Conservation (phyloP, 352 stramenopile species). For the Pythium aristosporum region DNA sequence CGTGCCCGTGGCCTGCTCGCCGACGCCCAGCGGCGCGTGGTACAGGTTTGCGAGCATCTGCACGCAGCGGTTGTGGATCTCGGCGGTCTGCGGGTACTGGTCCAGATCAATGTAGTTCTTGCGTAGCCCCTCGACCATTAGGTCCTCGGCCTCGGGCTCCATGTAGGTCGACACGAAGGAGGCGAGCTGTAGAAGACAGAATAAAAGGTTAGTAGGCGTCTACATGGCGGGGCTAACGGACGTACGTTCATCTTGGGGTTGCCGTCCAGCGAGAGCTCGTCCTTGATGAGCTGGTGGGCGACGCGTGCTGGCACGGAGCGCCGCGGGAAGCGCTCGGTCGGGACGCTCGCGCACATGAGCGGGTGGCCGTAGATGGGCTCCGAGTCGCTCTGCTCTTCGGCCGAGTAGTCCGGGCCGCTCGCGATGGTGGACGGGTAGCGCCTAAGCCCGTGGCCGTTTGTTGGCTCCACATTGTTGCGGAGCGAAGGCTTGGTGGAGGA, state of each 20-base stretch:
- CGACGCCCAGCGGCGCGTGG: conserved; percentile 62
- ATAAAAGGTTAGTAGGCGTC: not conserved
- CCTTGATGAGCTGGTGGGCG: conserved; percentile 87
- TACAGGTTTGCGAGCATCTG: conserved; percentile 92
- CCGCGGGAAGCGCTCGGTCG: conserved; percentile 61
- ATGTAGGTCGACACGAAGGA: conserved; percentile 93
- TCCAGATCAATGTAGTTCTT: conserved; percentile 94
- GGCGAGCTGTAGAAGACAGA: conserved; percentile 43
- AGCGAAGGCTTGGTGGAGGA: conserved; percentile 5
- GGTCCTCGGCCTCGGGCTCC: conserved; percentile 88
- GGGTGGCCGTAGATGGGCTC: conserved; percentile 82
- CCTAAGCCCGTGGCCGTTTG: conserved; percentile 1
- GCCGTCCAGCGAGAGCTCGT: conserved; percentile 87
- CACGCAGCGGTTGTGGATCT: conserved; percentile 93
- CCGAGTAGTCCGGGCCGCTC: conserved; percentile 26
- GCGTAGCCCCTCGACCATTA: conserved; percentile 84
- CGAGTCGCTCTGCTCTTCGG: conserved; percentile 32
- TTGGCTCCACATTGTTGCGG: conserved; percentile 17
- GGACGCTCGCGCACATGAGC: conserved; percentile 70
- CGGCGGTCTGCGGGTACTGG: conserved; percentile 91
- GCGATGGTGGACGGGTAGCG: conserved; percentile 2
- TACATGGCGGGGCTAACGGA: not conserved
- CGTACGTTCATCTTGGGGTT: conserved; percentile 89
- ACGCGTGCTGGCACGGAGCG: conserved; percentile 72
- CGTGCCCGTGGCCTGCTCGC: conserved; percentile 73